A percentile compares a stretch with the other conserved stretches of the same genome.
Evolutionary conservation across 108 stramenopile species (phyloP).

Genomic region (Aureococcus anophagefferens): DNA sequence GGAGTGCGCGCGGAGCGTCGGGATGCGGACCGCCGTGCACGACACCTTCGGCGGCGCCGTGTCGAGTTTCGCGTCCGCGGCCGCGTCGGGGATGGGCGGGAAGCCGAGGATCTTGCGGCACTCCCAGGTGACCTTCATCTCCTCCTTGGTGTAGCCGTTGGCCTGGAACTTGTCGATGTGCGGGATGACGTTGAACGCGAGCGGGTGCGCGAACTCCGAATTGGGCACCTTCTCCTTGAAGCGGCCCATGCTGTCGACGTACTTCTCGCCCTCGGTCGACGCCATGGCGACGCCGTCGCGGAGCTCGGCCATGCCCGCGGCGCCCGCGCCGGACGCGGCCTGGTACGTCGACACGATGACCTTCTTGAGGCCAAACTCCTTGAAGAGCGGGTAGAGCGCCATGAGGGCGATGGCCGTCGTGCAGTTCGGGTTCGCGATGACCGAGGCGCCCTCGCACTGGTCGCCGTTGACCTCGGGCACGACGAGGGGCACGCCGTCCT

Average conservation of each 20-base stretch:
- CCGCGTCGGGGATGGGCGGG: neutral
- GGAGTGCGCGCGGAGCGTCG: conserved; percentile 91
- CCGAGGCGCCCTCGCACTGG: conserved; percentile 73
- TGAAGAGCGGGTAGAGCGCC: conserved; percentile 88
- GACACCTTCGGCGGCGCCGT: neutral
- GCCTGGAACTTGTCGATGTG: conserved; percentile 98
- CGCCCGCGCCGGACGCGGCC: conserved; percentile 72
- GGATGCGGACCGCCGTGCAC: conserved; percentile 93
- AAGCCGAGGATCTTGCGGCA: conserved; percentile 71
- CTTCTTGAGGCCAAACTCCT: conserved; percentile 74
- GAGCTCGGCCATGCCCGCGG: conserved; percentile 91
- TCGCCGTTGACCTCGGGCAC: conserved; percentile 92
- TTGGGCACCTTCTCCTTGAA: conserved; percentile 14
- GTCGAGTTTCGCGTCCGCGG: neutral
- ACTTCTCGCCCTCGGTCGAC: conserved; percentile 14
- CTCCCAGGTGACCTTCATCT: conserved; percentile 99
- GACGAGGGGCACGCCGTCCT: conserved; percentile 76
- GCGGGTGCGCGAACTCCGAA: conserved; percentile 80
- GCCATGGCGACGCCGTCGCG: conserved; percentile 36
- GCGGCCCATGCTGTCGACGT: conserved; percentile 2
- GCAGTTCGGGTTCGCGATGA: conserved; percentile 98
- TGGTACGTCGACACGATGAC: conserved; percentile 94
- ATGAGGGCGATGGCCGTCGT: conserved; percentile 97
- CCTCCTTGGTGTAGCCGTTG: conserved; percentile 97
- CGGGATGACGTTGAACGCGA: conserved; percentile 97